Conservation (phyloP, 768 basidiomycete species). For the Tulasnella sp. region DNA sequence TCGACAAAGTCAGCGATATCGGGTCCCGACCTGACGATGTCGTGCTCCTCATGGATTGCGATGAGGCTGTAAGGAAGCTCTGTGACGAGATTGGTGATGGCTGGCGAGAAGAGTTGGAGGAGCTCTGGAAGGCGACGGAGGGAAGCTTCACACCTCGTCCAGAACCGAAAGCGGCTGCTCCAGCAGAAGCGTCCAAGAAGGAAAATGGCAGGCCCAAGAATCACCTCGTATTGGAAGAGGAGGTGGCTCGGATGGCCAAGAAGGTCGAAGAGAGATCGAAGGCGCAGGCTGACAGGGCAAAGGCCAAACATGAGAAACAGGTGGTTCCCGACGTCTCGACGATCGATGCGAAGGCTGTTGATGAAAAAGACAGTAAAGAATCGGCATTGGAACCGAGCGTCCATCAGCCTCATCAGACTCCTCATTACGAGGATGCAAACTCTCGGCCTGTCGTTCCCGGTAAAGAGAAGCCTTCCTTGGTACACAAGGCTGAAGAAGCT, state of each 20-base stretch:
- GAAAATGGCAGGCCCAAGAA: neutral
- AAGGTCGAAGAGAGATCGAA: slow-evolving; percentile 14
- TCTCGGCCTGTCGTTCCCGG: neutral
- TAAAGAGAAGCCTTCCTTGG: neutral
- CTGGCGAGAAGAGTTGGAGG: slow-evolving; percentile 55
- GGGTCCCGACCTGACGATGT: slow-evolving; percentile 44
- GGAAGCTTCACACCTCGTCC: slow-evolving; percentile 4
- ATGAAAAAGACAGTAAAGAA: neutral
- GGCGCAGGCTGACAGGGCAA: neutral
- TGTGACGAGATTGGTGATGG: slow-evolving; percentile 46
- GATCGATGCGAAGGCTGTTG: neutral
- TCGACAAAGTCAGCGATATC: slow-evolving; percentile 67
- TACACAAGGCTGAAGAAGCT: neutral
- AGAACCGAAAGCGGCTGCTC: neutral
- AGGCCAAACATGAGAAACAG: neutral
- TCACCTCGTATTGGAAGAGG: neutral
- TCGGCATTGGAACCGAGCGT: too few relatives aligned
- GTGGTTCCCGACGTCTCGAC: neutral
- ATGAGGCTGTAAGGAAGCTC: slow-evolving; percentile 50
- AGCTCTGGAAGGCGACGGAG: slow-evolving; percentile 43
- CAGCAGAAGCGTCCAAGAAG: neutral
- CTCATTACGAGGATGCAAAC: too few relatives aligned
- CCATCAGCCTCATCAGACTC: too few relatives aligned
- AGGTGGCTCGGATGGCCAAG: slow-evolving; percentile 6
- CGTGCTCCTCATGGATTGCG: slow-evolving; percentile 57